phyloP scores from a whole-genome alignment of 495 filamentous ascomycete genomes.

The Penicilliopsis zonata region DNA sequence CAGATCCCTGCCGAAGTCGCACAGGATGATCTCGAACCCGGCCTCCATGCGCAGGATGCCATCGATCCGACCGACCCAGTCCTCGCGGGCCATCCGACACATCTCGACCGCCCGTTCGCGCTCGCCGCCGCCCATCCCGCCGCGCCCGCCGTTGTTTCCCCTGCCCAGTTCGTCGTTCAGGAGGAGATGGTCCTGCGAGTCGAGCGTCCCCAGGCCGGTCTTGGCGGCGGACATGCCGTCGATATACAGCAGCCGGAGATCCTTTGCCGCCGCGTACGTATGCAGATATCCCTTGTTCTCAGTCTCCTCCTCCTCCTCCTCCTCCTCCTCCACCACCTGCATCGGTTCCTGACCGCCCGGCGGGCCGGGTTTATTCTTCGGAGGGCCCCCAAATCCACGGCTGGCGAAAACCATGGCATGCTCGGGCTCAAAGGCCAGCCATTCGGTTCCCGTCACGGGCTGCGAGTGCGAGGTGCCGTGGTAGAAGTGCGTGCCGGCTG shows the following conservation, averaged over 20 bases:
- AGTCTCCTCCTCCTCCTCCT: constrained; percentile 3
- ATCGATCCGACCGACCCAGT: constrained; percentile 40
- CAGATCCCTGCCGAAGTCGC: constrained; percentile 39
- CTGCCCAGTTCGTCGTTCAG: constrained; percentile 15
- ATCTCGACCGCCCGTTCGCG: constrained; percentile 30
- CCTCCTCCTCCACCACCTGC: not conserved
- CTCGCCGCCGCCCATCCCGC: constrained; percentile 18
- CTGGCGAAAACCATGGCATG: constrained; percentile 46
- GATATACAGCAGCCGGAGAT: constrained; percentile 45
- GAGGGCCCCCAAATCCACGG: constrained; percentile 1
- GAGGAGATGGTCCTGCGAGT: constrained; percentile 45
- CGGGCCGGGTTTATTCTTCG: too few species aligned
- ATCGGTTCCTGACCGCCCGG: constrained; percentile 1
- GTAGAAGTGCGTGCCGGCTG: constrained; percentile 46
- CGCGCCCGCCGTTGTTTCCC: too few species aligned
- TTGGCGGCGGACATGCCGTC: constrained; percentile 52
- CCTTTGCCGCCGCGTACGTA: constrained; percentile 34
- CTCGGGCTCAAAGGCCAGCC: constrained; percentile 61
- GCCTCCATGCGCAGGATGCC: constrained; percentile 56
- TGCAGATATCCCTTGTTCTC: constrained; percentile 37
- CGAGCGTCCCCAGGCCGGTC: constrained; percentile 44
- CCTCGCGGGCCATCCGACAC: constrained; percentile 32
- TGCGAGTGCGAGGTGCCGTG: constrained; percentile 37
- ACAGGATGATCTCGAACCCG: constrained; percentile 61
- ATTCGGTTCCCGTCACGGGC: constrained; percentile 41